phyloP scores from a whole-genome alignment of 2,329 filamentous ascomycete genomes.

The Cryphonectria carpinicola region DNA sequence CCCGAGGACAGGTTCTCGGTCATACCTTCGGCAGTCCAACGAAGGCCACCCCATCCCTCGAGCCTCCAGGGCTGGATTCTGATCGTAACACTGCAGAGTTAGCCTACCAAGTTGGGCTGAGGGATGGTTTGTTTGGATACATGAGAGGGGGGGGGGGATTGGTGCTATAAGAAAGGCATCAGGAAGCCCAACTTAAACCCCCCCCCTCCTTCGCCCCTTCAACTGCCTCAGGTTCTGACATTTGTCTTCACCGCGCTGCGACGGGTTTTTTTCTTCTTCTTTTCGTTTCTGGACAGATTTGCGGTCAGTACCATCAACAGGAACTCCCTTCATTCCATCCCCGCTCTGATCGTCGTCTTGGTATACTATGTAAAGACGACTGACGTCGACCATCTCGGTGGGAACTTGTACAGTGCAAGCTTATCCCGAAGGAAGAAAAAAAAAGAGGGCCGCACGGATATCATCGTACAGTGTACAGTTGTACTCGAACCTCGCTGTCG shows the following conservation, averaged over 20 bases:
- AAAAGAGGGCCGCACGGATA: conserved; percentile 10
- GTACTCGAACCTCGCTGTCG: background rate
- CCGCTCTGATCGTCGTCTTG: background rate
- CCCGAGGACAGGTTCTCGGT: background rate
- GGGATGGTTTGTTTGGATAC: background rate
- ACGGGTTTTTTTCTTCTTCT: too few species aligned
- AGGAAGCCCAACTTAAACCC: background rate
- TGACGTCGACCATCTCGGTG: conserved; percentile 3
- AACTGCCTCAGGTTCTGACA: background rate
- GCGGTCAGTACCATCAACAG: background rate
- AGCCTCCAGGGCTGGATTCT: background rate
- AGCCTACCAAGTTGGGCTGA: background rate
- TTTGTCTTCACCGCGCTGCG: background rate
- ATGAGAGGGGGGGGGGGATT: background rate
- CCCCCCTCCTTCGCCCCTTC: background rate
- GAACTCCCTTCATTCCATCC: background rate
- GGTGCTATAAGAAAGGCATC: background rate
- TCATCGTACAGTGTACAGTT: background rate
- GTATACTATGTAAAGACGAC: background rate
- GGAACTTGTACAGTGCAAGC: background rate
- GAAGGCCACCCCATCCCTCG: background rate
- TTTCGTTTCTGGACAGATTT: background rate
- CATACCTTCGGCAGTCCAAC: background rate
- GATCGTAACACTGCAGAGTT: background rate
- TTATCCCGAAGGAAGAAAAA: background rate